Evolutionary conservation across 768 basidiomycete species (phyloP).

Genomic region (Kwoniella dejecticola): DNA sequence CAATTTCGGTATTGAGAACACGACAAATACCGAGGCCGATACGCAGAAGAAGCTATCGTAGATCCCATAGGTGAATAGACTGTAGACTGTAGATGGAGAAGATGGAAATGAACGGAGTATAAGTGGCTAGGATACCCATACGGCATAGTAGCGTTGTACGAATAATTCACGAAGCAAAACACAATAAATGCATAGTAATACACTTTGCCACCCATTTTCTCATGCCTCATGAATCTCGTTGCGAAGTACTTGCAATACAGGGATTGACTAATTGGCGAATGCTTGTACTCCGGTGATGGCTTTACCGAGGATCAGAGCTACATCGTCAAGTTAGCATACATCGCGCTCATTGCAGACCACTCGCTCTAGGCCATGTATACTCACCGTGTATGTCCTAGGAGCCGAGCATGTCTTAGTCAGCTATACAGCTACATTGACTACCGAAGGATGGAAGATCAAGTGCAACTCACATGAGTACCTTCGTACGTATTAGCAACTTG

Average conservation of each 20-base stretch:
- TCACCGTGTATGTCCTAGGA: slow-evolving; percentile 58
- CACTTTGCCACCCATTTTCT: not conserved
- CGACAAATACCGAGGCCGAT: not conserved
- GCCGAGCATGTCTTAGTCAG: slow-evolving; percentile 41
- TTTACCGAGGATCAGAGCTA: slow-evolving; percentile 84
- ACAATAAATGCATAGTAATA: not conserved
- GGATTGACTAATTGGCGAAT: slow-evolving; percentile 58
- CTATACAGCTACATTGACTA: not conserved
- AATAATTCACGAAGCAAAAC: too few species aligned
- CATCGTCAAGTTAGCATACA: not conserved
- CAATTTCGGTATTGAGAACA: slow-evolving; percentile 28
- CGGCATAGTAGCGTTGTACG: too few species aligned
- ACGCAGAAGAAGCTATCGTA: not conserved
- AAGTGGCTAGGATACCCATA: too few species aligned
- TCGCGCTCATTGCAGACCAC: not conserved
- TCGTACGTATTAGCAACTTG: slow-evolving; percentile 98
- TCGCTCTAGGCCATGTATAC: too few species aligned
- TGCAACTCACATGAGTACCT: slow-evolving; percentile 59
- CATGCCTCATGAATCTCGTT: not conserved
- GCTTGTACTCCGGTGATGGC: slow-evolving; percentile 87
- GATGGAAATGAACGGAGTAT: too few species aligned
- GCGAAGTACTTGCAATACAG: too few species aligned
- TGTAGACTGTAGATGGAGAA: too few species aligned
- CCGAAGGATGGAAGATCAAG: not conserved
- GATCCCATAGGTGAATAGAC: not conserved